Evolutionary conservation across 2,329 filamentous ascomycete species (phyloP).

Genomic region (Calonectria multiphialidica): DNA sequence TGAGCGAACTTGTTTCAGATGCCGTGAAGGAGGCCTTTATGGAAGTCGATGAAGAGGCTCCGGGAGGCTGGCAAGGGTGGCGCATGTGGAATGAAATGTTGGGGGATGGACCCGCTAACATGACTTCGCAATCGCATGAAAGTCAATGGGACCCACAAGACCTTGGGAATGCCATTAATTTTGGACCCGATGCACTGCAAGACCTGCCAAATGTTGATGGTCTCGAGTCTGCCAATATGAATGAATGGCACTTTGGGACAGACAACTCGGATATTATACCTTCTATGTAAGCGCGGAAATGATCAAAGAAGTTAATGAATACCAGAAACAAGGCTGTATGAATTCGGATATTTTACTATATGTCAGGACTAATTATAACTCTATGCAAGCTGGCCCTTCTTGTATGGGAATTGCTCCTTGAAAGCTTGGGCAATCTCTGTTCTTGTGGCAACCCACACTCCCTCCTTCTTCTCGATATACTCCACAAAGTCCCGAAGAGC

Average conservation of each 20-base stretch:
- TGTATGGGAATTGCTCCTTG: slow-evolving; percentile 60
- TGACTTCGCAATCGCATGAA: not conserved
- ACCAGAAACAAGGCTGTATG: not conserved
- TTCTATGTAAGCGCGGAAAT: not conserved
- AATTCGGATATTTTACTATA: not conserved
- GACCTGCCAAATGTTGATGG: not conserved
- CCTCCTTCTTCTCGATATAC: slow-evolving; percentile 63
- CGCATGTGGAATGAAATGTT: slow-evolving; percentile 46
- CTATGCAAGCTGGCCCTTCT: slow-evolving; percentile 50
- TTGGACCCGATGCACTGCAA: not conserved
- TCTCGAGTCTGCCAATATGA: not conserved
- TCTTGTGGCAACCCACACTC: slow-evolving; percentile 66
- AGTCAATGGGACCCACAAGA: not conserved
- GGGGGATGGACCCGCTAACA: slow-evolving; percentile 26
- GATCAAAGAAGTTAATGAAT: not conserved
- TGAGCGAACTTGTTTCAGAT: not conserved
- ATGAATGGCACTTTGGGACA: not conserved
- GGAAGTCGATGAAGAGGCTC: slow-evolving; percentile 46
- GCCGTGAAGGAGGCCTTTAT: slow-evolving; percentile 44
- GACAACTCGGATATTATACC: not conserved
- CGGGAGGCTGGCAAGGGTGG: slow-evolving; percentile 44
- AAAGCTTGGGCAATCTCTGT: slow-evolving; percentile 65
- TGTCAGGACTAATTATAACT: not conserved
- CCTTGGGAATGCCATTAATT: not conserved
- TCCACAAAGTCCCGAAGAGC: slow-evolving; percentile 66